A percentile compares a stretch with the other conserved stretches of the same genome.
Conservation (phyloP, 805 yeast species). For the Komagataella kurtzmanii region DNA sequence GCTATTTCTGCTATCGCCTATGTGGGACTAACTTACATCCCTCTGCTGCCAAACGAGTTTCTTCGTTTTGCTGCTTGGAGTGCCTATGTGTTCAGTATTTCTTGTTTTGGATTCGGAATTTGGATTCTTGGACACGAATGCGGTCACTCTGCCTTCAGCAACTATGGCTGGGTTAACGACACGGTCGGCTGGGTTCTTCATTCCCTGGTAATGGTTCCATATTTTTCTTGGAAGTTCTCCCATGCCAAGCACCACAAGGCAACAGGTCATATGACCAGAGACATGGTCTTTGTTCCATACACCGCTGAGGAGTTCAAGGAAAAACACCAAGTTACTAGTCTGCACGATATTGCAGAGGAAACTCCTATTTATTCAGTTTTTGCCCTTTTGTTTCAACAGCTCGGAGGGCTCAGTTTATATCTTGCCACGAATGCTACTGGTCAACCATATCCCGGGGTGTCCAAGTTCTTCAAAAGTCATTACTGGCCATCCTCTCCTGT, state of each 20-base stretch:
- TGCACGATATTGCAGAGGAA: slow-evolving; percentile 38
- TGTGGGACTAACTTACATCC: slow-evolving; percentile 28
- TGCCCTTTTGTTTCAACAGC: slow-evolving; percentile 35
- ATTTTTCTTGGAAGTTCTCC: slow-evolving; percentile 48
- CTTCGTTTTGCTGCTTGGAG: slow-evolving; percentile 28
- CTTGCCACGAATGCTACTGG: slow-evolving; percentile 44
- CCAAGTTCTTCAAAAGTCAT: slow-evolving; percentile 31
- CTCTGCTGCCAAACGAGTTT: slow-evolving; percentile 19
- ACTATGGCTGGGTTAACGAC: slow-evolving; percentile 38
- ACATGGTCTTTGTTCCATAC: slow-evolving; percentile 46
- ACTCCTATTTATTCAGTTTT: slow-evolving; percentile 35
- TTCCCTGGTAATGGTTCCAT: slow-evolving; percentile 43
- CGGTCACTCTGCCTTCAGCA: slow-evolving; percentile 51
- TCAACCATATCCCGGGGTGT: slow-evolving; percentile 30
- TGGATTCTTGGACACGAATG: slow-evolving; percentile 58
- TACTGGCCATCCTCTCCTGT: slow-evolving; percentile 42
- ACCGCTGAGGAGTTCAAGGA: slow-evolving; percentile 32
- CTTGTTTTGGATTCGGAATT: slow-evolving; percentile 41
- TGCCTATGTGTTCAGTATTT: slow-evolving; percentile 23
- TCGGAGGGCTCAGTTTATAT: slow-evolving; percentile 40
- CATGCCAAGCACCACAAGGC: slow-evolving; percentile 54
- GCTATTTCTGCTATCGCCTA: slow-evolving; percentile 29
- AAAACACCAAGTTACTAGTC: slow-evolving; percentile 16
- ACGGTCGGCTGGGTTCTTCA: slow-evolving; percentile 48
- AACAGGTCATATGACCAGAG: slow-evolving; percentile 46